Conservation (phyloP, 192 early-diverging fungal genomes). For the Mortierella antarctica region DNA sequence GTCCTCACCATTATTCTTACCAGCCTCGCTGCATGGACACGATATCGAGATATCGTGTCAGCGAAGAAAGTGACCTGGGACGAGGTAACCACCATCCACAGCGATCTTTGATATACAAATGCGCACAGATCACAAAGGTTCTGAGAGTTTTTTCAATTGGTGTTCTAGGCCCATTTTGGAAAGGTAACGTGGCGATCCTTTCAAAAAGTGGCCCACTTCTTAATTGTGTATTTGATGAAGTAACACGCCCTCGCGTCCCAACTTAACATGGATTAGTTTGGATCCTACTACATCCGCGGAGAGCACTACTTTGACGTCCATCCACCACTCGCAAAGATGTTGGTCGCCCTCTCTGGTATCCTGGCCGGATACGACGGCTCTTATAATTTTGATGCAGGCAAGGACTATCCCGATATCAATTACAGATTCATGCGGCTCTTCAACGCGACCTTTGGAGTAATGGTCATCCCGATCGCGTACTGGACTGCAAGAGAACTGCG, state of each 20-base stretch:
- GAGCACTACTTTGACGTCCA: constrained; percentile 98
- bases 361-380: constrained; percentile 86
- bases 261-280: constrained; percentile 74
- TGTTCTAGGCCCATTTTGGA: constrained; percentile 23
- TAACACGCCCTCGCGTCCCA: too few species aligned
- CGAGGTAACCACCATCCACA: constrained; percentile 33
- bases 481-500: constrained; percentile 80
- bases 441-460: constrained; percentile 85
- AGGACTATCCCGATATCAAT: constrained; percentile 82
- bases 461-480: constrained; percentile 89
- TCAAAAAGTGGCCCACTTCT: not conserved
- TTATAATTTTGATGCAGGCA: constrained; percentile 83
- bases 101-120: not conserved
- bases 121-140: not conserved
- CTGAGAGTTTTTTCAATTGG: too few species aligned
- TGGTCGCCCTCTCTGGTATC: constrained; percentile 83
- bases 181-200: not conserved
- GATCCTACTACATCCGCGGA: constrained; percentile 84
- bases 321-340: constrained; percentile 95
- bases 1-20: constrained; percentile 3
- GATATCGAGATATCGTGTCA: constrained; percentile 9
- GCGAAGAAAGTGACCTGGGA: constrained; percentile 56
- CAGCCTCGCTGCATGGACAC: constrained; percentile 16
- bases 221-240: too few species aligned
- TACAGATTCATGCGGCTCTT: constrained; percentile 92